Percentiles rank a stretch among this genome's conserved stretches.
Evolutionary conservation across 2,329 filamentous ascomycete genomes (phyloP).

Genomic region (Pyrenophora teres): DNA sequence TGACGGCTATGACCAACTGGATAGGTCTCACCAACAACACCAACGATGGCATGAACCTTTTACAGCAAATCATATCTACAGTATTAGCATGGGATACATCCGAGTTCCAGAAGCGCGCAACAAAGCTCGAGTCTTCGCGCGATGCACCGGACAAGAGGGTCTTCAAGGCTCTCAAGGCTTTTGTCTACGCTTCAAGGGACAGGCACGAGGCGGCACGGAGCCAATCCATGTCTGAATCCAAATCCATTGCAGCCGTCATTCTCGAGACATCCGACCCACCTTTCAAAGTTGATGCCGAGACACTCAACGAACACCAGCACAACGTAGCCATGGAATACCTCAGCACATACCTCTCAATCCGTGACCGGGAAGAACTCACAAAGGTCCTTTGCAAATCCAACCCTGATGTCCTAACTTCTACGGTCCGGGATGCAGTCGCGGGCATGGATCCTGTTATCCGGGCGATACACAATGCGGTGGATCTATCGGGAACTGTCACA

Average conservation of each 20-base stretch:
- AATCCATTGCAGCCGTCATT: constrained; percentile 71
- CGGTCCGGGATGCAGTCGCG: constrained; percentile 66
- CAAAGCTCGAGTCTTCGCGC: constrained; percentile 67
- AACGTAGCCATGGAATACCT: constrained; percentile 70
- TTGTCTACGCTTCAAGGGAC: constrained; percentile 58
- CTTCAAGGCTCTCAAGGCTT: constrained; percentile 63
- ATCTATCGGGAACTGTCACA: constrained; percentile 70
- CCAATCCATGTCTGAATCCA: constrained; percentile 57
- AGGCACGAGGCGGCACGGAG: constrained; percentile 64
- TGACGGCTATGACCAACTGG: constrained; percentile 78
- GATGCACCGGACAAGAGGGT: constrained; percentile 64
- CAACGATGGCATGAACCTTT: constrained; percentile 78
- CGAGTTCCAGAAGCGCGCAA: constrained; percentile 69
- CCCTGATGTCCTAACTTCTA: constrained; percentile 74
- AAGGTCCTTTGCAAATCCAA: constrained; percentile 68
- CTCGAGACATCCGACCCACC: constrained; percentile 57
- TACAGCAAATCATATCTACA: constrained; percentile 76
- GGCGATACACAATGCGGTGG: constrained; percentile 70
- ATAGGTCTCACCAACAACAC: constrained; percentile 72
- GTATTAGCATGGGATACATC: constrained; percentile 73
- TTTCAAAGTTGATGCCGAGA: constrained; percentile 45
- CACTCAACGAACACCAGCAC: constrained; percentile 66
- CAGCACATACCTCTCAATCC: constrained; percentile 69
- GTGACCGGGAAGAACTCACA: constrained; percentile 74
- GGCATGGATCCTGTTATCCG: constrained; percentile 78